phyloP scores from a whole-genome alignment of 805 yeast species.

The Yueomyces sinensis region DNA sequence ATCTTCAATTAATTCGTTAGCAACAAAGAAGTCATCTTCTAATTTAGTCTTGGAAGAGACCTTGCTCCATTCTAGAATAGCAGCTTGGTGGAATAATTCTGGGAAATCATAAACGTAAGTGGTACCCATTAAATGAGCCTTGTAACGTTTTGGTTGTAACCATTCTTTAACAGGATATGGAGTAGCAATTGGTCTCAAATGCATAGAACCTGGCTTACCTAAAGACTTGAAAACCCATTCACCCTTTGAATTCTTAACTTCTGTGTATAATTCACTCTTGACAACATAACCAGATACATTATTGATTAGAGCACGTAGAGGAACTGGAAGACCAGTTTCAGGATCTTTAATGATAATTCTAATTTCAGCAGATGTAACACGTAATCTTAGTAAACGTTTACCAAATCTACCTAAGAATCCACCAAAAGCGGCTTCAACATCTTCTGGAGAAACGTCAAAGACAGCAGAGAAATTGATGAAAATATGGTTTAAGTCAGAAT shows the following conservation, averaged over 20 bases:
- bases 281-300: constrained; percentile 97
- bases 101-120: constrained; percentile 99
- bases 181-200: constrained; percentile 85
- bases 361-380: constrained; percentile 95
- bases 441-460: constrained; percentile 86
- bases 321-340: constrained; percentile 77
- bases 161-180: constrained; percentile 98
- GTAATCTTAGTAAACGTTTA: constrained; percentile 87
- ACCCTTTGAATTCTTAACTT: constrained; percentile 80
- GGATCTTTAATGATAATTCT: constrained; percentile 92
- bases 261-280: constrained; percentile 87
- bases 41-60: constrained; percentile 36
- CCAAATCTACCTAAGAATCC: constrained; percentile 97
- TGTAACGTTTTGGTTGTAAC: constrained; percentile 96
- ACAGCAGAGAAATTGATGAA: constrained; percentile 95
- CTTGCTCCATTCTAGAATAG: constrained; percentile 72
- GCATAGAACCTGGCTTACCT: constrained; percentile 95
- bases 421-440: constrained; percentile 95
- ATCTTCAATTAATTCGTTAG: constrained; percentile 72
- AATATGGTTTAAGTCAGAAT: constrained; percentile 92
- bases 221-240: constrained; percentile 96
- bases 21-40: constrained; percentile 58
- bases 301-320: constrained; percentile 91
- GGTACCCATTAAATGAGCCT: constrained; percentile 97
- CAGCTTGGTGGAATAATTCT: constrained; percentile 90